Evolutionary conservation across 495 filamentous ascomycete genomes (phyloP).

Genomic region (Penicillium macrosclerotiorum): DNA sequence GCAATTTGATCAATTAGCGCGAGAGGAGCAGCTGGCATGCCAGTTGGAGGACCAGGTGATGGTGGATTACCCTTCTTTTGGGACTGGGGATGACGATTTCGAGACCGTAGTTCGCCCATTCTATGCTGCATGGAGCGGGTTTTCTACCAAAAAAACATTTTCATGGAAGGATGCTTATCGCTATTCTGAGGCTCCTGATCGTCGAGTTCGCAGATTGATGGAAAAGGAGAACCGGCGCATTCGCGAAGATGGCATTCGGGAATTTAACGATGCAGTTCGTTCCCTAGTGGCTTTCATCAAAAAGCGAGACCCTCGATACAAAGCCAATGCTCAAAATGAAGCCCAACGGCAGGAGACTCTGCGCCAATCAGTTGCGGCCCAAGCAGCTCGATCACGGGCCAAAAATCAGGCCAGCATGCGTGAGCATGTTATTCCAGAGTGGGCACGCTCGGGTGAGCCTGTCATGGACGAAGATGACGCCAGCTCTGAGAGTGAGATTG

Average conservation of each 20-base stretch:
- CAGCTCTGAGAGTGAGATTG: slow-evolving; percentile 52
- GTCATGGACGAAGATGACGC: slow-evolving; percentile 55
- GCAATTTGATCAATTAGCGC: slow-evolving; percentile 75
- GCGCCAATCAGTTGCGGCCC: slow-evolving; percentile 74
- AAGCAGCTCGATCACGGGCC: slow-evolving; percentile 79
- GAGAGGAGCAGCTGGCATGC: slow-evolving; percentile 73
- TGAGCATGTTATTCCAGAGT: slow-evolving; percentile 67
- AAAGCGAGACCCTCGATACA: slow-evolving; percentile 86
- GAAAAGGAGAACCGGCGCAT: slow-evolving; percentile 91
- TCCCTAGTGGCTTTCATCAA: slow-evolving; percentile 87
- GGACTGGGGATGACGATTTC: slow-evolving; percentile 62
- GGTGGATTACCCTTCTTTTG: slow-evolving; percentile 77
- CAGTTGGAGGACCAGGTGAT: slow-evolving; percentile 60
- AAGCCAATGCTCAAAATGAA: slow-evolving; percentile 65
- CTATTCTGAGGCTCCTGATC: slow-evolving; percentile 81
- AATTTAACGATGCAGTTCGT: slow-evolving; percentile 91
- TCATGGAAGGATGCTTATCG: slow-evolving; percentile 85
- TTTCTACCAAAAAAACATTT: slow-evolving; percentile 82
- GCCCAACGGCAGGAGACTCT: slow-evolving; percentile 76
- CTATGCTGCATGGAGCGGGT: slow-evolving; percentile 77
- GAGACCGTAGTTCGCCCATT: slow-evolving; percentile 74
- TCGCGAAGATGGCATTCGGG: slow-evolving; percentile 76
- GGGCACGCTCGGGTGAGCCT: slow-evolving; percentile 61
- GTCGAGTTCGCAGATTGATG: slow-evolving; percentile 77
- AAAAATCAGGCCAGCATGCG: slow-evolving; percentile 74